Percentiles rank a stretch among this genome's conserved stretches.
Evolutionary conservation across 2,329 filamentous ascomycete species (phyloP).

Genomic region (Exophiala sp.): DNA sequence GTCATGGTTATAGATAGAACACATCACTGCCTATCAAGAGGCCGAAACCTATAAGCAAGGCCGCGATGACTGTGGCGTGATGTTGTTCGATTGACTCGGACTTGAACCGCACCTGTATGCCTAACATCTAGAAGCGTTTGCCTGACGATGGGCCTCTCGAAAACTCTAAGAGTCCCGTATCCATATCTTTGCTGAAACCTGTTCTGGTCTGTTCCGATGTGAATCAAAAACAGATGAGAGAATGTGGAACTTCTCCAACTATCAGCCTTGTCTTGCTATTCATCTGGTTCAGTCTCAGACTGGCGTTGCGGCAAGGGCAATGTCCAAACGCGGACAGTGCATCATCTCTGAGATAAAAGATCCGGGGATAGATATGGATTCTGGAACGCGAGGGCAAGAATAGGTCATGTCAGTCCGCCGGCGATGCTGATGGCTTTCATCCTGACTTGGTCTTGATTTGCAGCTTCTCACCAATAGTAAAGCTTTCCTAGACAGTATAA

Average conservation of each 20-base stretch:
- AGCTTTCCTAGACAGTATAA: not conserved
- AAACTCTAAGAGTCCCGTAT: conserved; percentile 26
- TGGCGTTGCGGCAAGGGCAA: conserved; percentile 56
- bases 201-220: conserved; percentile 16
- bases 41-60: too few species aligned
- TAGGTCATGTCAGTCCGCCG: conserved; percentile 30
- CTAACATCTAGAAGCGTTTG: conserved; percentile 12
- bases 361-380: conserved; percentile 44
- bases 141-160: conserved; percentile 16
- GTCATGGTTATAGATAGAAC: conserved; percentile 21
- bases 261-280: conserved; percentile 44
- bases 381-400: conserved; percentile 51
- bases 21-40: too few species aligned
- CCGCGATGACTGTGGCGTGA: conserved; percentile 8
- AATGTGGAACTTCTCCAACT: conserved; percentile 48
- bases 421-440: conserved; percentile 20
- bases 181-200: conserved; percentile 33
- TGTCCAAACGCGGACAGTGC: conserved; percentile 48
- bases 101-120: conserved; percentile 17
- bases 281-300: conserved; percentile 48
- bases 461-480: not conserved
- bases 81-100: conserved; percentile 16
- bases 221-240: conserved; percentile 30
- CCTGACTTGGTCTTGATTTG: not conserved
- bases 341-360: conserved; percentile 49